These are phyloP conservation scores for Citrus inodora DNA, from an alignment of 345 rosid genomes.

Conservation along the genomic window DNA sequence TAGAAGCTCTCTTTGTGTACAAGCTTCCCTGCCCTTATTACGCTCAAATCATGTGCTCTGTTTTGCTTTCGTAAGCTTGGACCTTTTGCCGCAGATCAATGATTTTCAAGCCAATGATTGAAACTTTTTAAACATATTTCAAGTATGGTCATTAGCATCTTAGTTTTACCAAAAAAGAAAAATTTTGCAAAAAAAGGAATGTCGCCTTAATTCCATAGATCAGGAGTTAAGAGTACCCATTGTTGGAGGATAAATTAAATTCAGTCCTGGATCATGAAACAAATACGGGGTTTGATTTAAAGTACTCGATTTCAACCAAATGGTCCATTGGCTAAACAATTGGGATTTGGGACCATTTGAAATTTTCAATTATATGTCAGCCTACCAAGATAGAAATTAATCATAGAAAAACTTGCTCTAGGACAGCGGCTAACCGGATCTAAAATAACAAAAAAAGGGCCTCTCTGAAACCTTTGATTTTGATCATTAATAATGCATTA, in stretches of 20 bases:
- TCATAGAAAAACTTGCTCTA: neutral
- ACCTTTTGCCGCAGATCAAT: too few species aligned
- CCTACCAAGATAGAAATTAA: neutral
- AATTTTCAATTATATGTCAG: neutral
- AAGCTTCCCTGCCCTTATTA: neutral
- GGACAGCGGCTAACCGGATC: neutral
- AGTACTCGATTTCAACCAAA: neutral
- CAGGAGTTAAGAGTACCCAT: neutral
- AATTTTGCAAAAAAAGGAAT: neutral
- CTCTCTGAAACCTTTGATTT: neutral
- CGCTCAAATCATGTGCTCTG: conserved; percentile 17
- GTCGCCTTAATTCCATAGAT: neutral
- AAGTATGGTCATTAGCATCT: too few species aligned
- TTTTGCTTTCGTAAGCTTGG: neutral
- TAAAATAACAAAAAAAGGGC: neutral
- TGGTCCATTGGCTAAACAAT: conserved; percentile 4
- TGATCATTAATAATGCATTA: neutral
- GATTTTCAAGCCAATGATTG: too few species aligned
- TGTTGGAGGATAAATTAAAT: neutral
- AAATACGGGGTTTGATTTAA: neutral
- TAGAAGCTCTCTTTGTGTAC: neutral
- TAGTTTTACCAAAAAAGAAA: too few species aligned
- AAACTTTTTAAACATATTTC: too few species aligned
- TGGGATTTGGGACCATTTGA: conserved; percentile 22
- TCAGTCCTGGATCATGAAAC: neutral